Evolutionary conservation across 1,139 yeast genomes (phyloP).

Genomic region (Candida sp.): DNA sequence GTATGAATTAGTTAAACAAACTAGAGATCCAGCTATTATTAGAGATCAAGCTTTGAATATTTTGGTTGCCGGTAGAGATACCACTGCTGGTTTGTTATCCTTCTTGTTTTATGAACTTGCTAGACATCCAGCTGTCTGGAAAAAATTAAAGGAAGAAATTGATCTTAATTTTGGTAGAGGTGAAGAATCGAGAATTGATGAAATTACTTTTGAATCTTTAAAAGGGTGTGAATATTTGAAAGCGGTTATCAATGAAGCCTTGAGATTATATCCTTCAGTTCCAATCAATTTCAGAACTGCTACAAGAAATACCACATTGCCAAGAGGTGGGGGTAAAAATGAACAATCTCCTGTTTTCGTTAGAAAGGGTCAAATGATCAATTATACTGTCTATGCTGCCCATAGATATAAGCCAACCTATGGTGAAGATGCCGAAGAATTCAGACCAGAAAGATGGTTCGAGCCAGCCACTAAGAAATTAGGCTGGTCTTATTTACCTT

Average conservation of each 20-base stretch:
- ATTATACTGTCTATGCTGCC: slow-evolving; percentile 35
- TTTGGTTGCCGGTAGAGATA: slow-evolving; percentile 54
- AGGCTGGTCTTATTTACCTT: slow-evolving; percentile 53
- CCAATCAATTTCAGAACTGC: slow-evolving; percentile 48
- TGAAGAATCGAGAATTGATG: slow-evolving; percentile 19
- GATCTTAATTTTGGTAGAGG: slow-evolving; percentile 30
- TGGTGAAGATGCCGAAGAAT: slow-evolving; percentile 43
- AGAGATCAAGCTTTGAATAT: slow-evolving; percentile 52
- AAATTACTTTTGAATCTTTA: slow-evolving; percentile 39
- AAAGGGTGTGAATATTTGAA: slow-evolving; percentile 48
- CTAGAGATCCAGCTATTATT: slow-evolving; percentile 45
- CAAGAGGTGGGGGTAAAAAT: slow-evolving; percentile 52
- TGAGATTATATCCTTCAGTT: slow-evolving; percentile 53
- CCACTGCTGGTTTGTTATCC: slow-evolving; percentile 54
- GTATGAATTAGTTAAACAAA: slow-evolving; percentile 48
- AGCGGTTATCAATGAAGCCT: slow-evolving; percentile 45
- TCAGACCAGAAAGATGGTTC: slow-evolving; percentile 51
- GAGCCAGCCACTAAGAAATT: slow-evolving; percentile 28
- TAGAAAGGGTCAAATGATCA: slow-evolving; percentile 36
- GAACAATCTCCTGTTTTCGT: slow-evolving; percentile 39
- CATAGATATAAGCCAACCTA: slow-evolving; percentile 39
- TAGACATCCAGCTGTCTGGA: slow-evolving; percentile 36
- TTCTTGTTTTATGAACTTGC: slow-evolving; percentile 46
- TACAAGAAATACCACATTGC: slow-evolving; percentile 43
- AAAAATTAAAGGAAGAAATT: slow-evolving; percentile 36